Conservation (phyloP, 129 eudicot genomes). For the Glebionis coronaria region DNA sequence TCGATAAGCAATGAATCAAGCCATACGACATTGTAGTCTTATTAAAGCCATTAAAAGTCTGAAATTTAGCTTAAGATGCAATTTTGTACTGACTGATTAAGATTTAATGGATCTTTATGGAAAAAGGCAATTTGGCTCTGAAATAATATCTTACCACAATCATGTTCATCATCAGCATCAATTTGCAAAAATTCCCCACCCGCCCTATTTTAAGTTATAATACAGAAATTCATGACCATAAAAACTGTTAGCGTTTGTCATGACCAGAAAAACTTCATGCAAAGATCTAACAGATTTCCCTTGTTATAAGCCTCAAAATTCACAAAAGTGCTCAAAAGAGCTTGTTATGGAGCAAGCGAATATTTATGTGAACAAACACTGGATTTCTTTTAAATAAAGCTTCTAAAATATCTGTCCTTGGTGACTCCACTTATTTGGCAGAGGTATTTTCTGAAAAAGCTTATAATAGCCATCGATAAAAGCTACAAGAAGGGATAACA, state of each 20-base stretch:
- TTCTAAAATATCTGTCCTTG: conserved; percentile 28
- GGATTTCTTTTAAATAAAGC: conserved; percentile 15
- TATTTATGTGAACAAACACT: conserved; percentile 21
- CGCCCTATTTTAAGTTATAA: conserved; percentile 1
- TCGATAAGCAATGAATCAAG: no score
- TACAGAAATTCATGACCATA: conserved; percentile 3
- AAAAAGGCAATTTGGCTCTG: no score
- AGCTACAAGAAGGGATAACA: no score
- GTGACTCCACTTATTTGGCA: conserved; percentile 41
- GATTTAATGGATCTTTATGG: no score
- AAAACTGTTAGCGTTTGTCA: no score
- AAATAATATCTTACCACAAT: no score
- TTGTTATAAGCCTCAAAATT: no score
- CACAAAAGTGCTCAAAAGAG: conserved; percentile 31
- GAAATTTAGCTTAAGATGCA: no score
- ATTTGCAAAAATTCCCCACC: not conserved
- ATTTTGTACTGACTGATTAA: no score
- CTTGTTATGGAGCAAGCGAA: not conserved
- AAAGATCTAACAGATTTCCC: conserved; percentile 40
- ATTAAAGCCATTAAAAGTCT: no score
- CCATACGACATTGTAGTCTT: no score
- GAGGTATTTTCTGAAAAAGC: conserved; percentile 19
- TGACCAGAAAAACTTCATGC: conserved; percentile 12
- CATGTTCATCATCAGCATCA: conserved; percentile 15
- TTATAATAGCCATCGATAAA: conserved; percentile 2